Percentiles rank a stretch among this genome's conserved stretches.
phyloP scores from a whole-genome alignment of 495 filamentous ascomycete species.

The Penicillium paradoxum region DNA sequence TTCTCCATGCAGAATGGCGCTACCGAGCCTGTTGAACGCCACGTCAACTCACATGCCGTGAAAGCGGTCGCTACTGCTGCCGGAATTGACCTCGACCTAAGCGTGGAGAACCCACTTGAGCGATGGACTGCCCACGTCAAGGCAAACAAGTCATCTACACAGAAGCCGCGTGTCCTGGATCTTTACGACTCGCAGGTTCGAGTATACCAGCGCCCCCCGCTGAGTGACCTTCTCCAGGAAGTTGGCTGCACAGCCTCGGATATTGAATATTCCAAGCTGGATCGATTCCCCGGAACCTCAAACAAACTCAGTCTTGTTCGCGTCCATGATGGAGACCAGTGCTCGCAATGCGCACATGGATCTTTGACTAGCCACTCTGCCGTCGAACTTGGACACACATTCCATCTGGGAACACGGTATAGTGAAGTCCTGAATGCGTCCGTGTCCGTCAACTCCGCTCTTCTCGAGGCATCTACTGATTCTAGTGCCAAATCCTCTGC shows the following conservation, averaged over 20 bases:
- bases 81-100: slow-evolving; percentile 66
- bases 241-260: slow-evolving; percentile 26
- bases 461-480: slow-evolving; percentile 15
- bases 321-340: slow-evolving; percentile 63
- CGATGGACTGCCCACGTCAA: slow-evolving; percentile 51
- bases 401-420: slow-evolving; percentile 88
- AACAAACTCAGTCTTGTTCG: slow-evolving; percentile 53
- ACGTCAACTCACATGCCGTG: slow-evolving; percentile 67
- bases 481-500: slow-evolving; percentile 9
- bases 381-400: slow-evolving; percentile 91
- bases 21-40: slow-evolving; percentile 36
- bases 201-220: slow-evolving; percentile 41
- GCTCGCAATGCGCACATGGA: slow-evolving; percentile 63
- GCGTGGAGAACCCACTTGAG: slow-evolving; percentile 55
- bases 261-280: slow-evolving; percentile 37
- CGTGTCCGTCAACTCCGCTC: slow-evolving; percentile 40
- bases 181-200: slow-evolving; percentile 44
- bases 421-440: slow-evolving; percentile 64
- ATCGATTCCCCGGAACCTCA: slow-evolving; percentile 36
- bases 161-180: slow-evolving; percentile 34
- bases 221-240: slow-evolving; percentile 35
- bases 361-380: slow-evolving; percentile 62
- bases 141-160: slow-evolving; percentile 15
- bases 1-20: slow-evolving; percentile 30
- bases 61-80: slow-evolving; percentile 53